Conservation (phyloP, 495 filamentous ascomycete species). For the Friedmanniomyces endolithicus region DNA sequence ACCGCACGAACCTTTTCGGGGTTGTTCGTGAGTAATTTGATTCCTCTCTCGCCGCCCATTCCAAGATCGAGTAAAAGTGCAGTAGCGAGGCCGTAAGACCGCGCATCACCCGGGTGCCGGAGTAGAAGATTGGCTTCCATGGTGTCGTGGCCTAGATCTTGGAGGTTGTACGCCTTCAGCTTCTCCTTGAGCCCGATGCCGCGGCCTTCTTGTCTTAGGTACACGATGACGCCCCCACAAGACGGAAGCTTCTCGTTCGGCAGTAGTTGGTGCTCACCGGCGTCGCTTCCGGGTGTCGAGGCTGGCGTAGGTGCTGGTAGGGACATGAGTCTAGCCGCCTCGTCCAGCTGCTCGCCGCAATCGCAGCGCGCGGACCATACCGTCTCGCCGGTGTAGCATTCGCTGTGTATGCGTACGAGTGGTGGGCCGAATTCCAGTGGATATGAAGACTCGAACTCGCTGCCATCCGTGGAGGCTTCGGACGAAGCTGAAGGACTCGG, state of each 20-base stretch:
- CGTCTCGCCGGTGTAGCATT: slow-evolving; percentile 98
- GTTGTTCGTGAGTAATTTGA: slow-evolving; percentile 90
- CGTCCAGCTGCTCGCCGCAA: slow-evolving; percentile 94
- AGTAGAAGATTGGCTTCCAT: slow-evolving; percentile 90
- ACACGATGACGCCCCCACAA: slow-evolving; percentile 80
- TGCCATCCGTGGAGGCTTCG: not conserved
- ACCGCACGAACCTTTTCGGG: slow-evolving; percentile 93
- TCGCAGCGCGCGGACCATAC: slow-evolving; percentile 96
- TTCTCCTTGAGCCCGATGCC: slow-evolving; percentile 93
- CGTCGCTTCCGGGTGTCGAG: slow-evolving; percentile 13
- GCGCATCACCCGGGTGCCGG: slow-evolving; percentile 84
- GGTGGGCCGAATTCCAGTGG: slow-evolving; percentile 36
- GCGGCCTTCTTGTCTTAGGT: slow-evolving; percentile 87
- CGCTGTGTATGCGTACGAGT: slow-evolving; percentile 87
- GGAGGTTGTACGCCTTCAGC: slow-evolving; percentile 93
- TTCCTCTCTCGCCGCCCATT: slow-evolving; percentile 52
- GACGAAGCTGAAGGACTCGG: not conserved
- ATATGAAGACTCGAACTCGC: slow-evolving; percentile 7
- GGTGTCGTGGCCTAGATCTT: slow-evolving; percentile 88
- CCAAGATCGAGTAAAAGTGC: slow-evolving; percentile 85
- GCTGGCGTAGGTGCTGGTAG: slow-evolving; percentile 36
- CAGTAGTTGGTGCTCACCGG: not conserved
- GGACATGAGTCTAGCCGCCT: slow-evolving; percentile 89
- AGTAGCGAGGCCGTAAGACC: slow-evolving; percentile 88
- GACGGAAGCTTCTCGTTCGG: slow-evolving; percentile 26